A percentile compares a stretch with the other conserved stretches of the same genome.
Evolutionary conservation across 352 stramenopile genomes (phyloP).

Genomic region (Globisporangium middletonii): DNA sequence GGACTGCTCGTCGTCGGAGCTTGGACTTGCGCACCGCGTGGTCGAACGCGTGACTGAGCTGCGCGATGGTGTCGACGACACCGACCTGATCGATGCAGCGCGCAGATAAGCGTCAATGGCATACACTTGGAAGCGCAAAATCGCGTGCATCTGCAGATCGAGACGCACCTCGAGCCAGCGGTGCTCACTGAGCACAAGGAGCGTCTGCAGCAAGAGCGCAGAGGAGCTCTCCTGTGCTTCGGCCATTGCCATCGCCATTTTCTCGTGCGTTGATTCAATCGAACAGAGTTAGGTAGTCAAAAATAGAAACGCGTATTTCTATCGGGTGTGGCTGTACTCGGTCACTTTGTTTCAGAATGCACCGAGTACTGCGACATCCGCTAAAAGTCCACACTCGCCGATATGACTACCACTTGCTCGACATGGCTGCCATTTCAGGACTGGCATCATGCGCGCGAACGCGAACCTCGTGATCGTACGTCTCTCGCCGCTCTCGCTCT

Average conservation of each 20-base stretch:
- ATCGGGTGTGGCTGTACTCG: no score
- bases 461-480: slow-evolving; percentile 50
- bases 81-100: slow-evolving; percentile 19
- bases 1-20: slow-evolving; percentile 20
- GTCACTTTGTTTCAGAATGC: no score
- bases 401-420: not conserved
- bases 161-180: slow-evolving; percentile 37
- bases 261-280: not conserved
- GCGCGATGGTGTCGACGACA: slow-evolving; percentile 23
- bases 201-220: slow-evolving; percentile 8
- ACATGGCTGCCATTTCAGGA: not conserved
- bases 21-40: slow-evolving; percentile 19
- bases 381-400: no score
- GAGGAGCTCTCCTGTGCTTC: not conserved
- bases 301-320: no score
- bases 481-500: not conserved
- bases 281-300: no score
- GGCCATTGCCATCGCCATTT: not conserved
- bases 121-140: not conserved
- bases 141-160: not conserved
- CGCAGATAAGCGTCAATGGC: not conserved
- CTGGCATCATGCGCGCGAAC: slow-evolving; percentile 47
- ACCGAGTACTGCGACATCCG: no score
- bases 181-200: slow-evolving; percentile 28
- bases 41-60: slow-evolving; percentile 17